Percentiles rank a stretch among this genome's conserved stretches.
Conservation (phyloP, 257 asterid genomes). For the Solanum okadae region DNA sequence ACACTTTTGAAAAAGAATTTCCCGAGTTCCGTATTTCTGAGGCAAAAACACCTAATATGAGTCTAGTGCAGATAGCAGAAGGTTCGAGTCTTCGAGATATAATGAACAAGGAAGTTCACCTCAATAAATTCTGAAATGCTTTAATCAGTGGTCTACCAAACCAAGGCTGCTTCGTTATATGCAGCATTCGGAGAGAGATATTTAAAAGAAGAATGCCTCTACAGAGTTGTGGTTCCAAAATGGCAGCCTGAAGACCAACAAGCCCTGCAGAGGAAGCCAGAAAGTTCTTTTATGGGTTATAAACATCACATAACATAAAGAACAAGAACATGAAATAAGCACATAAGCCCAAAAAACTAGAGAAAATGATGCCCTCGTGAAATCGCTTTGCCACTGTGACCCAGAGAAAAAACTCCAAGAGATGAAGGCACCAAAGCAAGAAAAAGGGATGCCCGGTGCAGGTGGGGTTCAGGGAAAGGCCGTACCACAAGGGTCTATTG, state of each 20-base stretch:
- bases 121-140: slow-evolving; percentile 73
- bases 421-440: neutral
- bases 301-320: neutral
- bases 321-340: neutral
- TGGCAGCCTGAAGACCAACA: slow-evolving; percentile 96
- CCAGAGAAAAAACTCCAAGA: neutral
- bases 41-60: neutral
- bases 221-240: slow-evolving; percentile 53
- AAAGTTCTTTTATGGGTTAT: neutral
- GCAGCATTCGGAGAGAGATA: slow-evolving; percentile 91
- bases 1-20: slow-evolving; percentile 57
- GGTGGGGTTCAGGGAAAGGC: neutral
- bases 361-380: neutral
- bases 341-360: neutral
- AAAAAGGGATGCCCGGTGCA: neutral
- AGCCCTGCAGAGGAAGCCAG: slow-evolving; percentile 40
- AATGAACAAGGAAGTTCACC: slow-evolving; percentile 22
- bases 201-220: slow-evolving; percentile 73
- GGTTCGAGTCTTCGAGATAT: neutral
- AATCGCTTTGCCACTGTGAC: neutral
- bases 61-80: neutral
- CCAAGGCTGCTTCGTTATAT: slow-evolving; percentile 90
- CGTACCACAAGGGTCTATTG: neutral
- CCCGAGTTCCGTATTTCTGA: slow-evolving; percentile 75
- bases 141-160: slow-evolving; percentile 67